Evolutionary conservation across 306 rosid species (phyloP).

Genomic region (Herpetospermum pedunculosum): DNA sequence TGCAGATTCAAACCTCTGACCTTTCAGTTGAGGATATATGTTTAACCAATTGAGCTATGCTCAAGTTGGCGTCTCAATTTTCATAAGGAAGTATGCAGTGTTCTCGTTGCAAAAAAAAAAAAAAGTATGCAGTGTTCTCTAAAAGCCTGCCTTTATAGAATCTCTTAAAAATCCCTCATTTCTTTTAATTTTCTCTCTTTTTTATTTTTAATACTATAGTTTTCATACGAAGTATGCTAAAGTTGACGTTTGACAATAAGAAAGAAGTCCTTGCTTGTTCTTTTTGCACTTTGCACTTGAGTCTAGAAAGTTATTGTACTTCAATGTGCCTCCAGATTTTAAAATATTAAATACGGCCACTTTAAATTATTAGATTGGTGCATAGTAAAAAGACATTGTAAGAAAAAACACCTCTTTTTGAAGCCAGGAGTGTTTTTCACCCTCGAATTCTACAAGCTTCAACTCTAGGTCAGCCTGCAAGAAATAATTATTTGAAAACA

Average conservation of each 20-base stretch:
- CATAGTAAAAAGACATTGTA: not conserved
- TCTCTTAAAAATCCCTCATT: not conserved
- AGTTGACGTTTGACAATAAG: not conserved
- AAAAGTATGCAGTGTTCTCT: not conserved
- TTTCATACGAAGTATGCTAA: too few relatives aligned
- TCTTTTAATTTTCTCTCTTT: not conserved
- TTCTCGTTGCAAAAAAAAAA: too few relatives aligned
- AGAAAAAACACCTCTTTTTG: constrained; percentile 33
- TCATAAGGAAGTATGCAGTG: too few relatives aligned
- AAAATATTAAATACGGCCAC: not conserved
- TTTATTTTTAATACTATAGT: not conserved
- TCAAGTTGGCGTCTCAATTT: too few relatives aligned
- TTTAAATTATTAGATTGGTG: not conserved
- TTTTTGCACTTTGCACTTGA: not conserved
- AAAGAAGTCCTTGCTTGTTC: not conserved
- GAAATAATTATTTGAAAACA: constrained; percentile 8
- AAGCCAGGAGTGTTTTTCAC: constrained; percentile 44
- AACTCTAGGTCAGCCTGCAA: constrained; percentile 45
- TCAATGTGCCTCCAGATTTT: not conserved
- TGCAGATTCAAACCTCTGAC: too few relatives aligned
- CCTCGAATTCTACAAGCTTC: constrained; percentile 39
- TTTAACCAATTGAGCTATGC: too few relatives aligned
- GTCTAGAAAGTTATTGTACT: not conserved
- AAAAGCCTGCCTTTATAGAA: not conserved
- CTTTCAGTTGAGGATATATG: too few relatives aligned